Evolutionary conservation across 345 rosid species (phyloP).

Genomic region (Populus nigra): DNA sequence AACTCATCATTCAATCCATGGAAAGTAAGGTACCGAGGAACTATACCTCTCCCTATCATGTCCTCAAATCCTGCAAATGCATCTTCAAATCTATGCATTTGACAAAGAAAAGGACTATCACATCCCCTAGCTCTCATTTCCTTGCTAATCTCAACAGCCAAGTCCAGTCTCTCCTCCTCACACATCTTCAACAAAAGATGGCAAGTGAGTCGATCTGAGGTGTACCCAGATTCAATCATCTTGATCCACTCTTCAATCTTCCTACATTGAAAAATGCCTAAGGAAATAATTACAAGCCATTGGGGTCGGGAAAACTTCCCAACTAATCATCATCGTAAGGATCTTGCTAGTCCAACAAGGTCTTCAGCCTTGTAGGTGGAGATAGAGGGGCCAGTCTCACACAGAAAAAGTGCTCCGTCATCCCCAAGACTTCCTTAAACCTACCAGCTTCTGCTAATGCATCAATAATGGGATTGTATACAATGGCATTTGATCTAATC

Average conservation of each 20-base stretch:
- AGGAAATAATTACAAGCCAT: constrained; percentile 79
- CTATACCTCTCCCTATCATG: constrained; percentile 59
- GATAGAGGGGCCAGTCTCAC: constrained; percentile 66
- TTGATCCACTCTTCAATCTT: constrained; percentile 79
- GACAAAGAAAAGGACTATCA: constrained; percentile 64
- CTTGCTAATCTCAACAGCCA: constrained; percentile 66
- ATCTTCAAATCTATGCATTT: constrained; percentile 62
- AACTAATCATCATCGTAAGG: constrained; percentile 69
- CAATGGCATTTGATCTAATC: constrained; percentile 52
- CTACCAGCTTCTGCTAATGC: constrained; percentile 72
- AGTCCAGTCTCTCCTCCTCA: constrained; percentile 63
- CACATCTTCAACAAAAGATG: constrained; percentile 80
- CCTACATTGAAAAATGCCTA: constrained; percentile 49
- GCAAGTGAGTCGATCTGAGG: constrained; percentile 62
- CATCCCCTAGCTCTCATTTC: constrained; percentile 74
- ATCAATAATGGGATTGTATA: constrained; percentile 69
- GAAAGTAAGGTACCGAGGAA: constrained; percentile 74
- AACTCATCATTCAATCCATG: constrained; percentile 59
- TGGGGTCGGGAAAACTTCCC: constrained; percentile 63
- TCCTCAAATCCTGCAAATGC: constrained; percentile 69
- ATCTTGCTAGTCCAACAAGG: constrained; percentile 60
- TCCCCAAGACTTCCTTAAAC: constrained; percentile 62
- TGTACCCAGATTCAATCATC: constrained; percentile 71
- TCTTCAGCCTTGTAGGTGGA: constrained; percentile 75
- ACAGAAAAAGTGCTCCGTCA: constrained; percentile 65